Base-by-base conservation (phyloP, 495 filamentous ascomycete genomes). In the Evernia prunastri region DNA sequence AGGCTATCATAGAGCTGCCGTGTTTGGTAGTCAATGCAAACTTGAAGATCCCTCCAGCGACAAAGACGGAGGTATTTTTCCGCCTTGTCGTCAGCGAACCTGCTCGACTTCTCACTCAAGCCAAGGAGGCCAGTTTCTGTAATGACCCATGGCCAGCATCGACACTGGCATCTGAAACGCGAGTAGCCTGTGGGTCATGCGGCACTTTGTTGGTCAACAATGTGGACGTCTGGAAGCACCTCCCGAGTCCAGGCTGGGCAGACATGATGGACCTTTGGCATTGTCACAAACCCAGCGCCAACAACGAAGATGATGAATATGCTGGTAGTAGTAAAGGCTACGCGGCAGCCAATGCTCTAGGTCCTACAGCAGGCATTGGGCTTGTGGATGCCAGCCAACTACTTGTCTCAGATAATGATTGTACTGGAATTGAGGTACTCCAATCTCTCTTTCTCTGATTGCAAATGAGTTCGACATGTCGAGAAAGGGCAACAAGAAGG, bases 231-330 rank as follows among this genome's bases (percentile, higher is more conserved):
- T 98, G 95, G 94, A 96, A 92, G 75, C 92, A 97, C 70, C 80
- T 98, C 7, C 94, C 94, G 1, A 96, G 90, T 68, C 91, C 92
- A 64, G 94, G 96, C 69, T 99, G 94, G 94, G 94, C 93, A 3
- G 94, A 99, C 74, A 97, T 97, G 95, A 99, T 99, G 94, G 94
- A 99, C 72, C 96, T 97, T 68, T 99, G 94, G 94, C 94, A 99
- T 74, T 99, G 94, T 72, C 94, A 98, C 73, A 97, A 97, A 71
- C 94, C 91, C 51, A 76, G 84, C 61, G 76, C 77, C 8, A 76
- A 81, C 43, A 72, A 74, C 31, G 69, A 69, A n/a, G 67, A 80
- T 25, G 66, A 77, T 25, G 65, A 72, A 35, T 63, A 75, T 35
- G 68, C 76, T 61, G 69, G 72, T 20, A 63, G 66, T 13, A 76